Evolutionary conservation across 495 filamentous ascomycete species (phyloP), one percentile per base, ranked within the genome.

Genomic region (Penicillium flavigenum): DNA sequence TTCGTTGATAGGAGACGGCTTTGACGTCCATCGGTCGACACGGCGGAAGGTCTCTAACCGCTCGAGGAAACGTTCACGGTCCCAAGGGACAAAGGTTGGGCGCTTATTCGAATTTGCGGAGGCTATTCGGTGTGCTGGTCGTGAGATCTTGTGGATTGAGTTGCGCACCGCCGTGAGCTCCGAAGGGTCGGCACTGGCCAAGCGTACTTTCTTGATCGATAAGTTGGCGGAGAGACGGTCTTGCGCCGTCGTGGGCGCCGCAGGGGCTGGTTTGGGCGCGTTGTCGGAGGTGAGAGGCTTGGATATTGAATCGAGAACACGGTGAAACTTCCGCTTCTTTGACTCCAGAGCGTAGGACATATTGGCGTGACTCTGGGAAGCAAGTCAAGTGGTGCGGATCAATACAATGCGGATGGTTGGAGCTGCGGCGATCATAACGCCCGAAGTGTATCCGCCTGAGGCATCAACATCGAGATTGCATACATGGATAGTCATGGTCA

Each of bases 41-140:
- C 91, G 90, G 51, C 91, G 85, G 62, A 94, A 98, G 2, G 92
- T 94, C 59, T 87, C 87, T 44, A 98, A 76, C 20, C 94, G 79
- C 59, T 84, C 82, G 3, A 98, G 81, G 60, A 98, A 93, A 57
- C 86, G 83, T 29, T 85, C 85, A 49, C 92, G 88, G 68, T 93
- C 90, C 82, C 87, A 88, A 8, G 92, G 93, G 51, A 86, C 86
- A 69, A 92, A 98, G 51, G 81, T 85, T 14, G 73, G 84, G 59
- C 64, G 78, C 63, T 62, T 65, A 7, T 65, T 55, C 16, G 68
- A 60, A 10, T 69, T 67, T 19, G 57, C 46, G 1, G 65, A 68
- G 3, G 67, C 51, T 14, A 62, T 56, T 55, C 66, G 68, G 22
- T 57, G 60, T 5, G 47, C 45, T 1, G 72, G 56, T 27, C 65